Percentiles rank a stretch among this genome's conserved stretches.
phyloP scores from a whole-genome alignment of 2,329 filamentous ascomycete genomes.

The Apiospora marii region DNA sequence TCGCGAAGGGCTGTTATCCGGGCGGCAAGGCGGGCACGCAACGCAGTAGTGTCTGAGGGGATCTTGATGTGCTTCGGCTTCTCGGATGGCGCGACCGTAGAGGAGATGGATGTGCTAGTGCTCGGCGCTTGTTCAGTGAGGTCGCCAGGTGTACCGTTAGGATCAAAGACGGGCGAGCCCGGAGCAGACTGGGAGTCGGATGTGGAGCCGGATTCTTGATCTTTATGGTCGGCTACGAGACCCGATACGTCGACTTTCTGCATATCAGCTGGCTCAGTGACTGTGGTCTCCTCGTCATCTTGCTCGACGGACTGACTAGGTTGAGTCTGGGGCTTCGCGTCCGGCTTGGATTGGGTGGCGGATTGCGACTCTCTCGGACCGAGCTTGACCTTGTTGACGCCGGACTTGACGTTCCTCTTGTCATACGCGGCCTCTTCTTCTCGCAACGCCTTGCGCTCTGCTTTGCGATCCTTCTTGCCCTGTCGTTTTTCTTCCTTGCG shows the following conservation, averaged over 20 bases:
- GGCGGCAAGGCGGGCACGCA: slow-evolving; percentile 80
- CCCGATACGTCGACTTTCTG: slow-evolving; percentile 57
- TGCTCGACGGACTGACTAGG: slow-evolving; percentile 23
- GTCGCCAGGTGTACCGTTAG: slow-evolving; percentile 51
- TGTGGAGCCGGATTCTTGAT: slow-evolving; percentile 38
- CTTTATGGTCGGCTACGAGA: slow-evolving; percentile 53
- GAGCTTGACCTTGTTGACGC: slow-evolving; percentile 46
- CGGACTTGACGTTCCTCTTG: slow-evolving; percentile 46
- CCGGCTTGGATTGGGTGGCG: slow-evolving; percentile 29
- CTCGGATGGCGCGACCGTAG: slow-evolving; percentile 65
- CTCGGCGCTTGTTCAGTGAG: slow-evolving; percentile 57
- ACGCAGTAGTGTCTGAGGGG: slow-evolving; percentile 75
- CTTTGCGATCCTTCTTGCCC: slow-evolving; percentile 52
- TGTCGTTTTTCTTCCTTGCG: slow-evolving; percentile 60
- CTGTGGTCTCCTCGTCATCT: slow-evolving; percentile 30
- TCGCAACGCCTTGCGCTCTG: slow-evolving; percentile 48
- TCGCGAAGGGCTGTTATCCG: slow-evolving; percentile 87
- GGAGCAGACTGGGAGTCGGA: slow-evolving; percentile 54
- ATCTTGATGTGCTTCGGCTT: slow-evolving; percentile 72
- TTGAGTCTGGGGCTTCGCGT: slow-evolving; percentile 25
- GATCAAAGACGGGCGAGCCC: slow-evolving; percentile 70
- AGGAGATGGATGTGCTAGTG: slow-evolving; percentile 74
- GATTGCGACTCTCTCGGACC: slow-evolving; percentile 41
- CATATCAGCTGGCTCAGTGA: slow-evolving; percentile 47
- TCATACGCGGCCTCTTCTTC: slow-evolving; percentile 50